phyloP scores from a whole-genome alignment of 2,329 filamentous ascomycete genomes.

The Fusarium stilboides region DNA sequence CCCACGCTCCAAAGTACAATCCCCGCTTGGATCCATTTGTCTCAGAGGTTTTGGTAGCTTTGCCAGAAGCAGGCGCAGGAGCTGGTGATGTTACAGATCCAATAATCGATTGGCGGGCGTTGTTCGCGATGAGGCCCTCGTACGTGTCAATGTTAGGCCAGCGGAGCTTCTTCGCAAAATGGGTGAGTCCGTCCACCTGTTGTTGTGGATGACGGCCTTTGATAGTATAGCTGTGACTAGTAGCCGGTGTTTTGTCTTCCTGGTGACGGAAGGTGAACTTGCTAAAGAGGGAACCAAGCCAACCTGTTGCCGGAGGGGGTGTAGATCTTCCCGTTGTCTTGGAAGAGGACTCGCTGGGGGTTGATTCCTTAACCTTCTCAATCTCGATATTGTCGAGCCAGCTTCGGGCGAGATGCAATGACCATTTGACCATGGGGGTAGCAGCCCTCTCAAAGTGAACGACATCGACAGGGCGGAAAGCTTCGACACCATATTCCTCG shows the following conservation, averaged over 20 bases:
- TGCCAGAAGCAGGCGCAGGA: slow-evolving; percentile 38
- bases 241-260: slow-evolving; percentile 54
- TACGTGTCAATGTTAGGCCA: slow-evolving; percentile 74
- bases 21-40: slow-evolving; percentile 57
- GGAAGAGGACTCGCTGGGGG: slow-evolving; percentile 5
- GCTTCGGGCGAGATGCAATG: slow-evolving; percentile 72
- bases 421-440: slow-evolving; percentile 76
- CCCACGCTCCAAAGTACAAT: slow-evolving; percentile 64
- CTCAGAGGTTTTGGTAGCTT: slow-evolving; percentile 51
- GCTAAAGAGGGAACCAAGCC: slow-evolving; percentile 72
- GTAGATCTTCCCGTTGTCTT: slow-evolving; percentile 24
- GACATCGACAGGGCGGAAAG: slow-evolving; percentile 69
- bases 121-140: slow-evolving; percentile 64
- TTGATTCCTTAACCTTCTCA: slow-evolving; percentile 59
- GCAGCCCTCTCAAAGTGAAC: slow-evolving; percentile 74
- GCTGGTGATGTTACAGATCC: slow-evolving; percentile 50
- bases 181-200: slow-evolving; percentile 73
- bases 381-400: slow-evolving; percentile 80
- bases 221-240: slow-evolving; percentile 63
- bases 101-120: slow-evolving; percentile 59
- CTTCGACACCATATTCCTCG: slow-evolving; percentile 68
- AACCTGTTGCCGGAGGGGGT: slow-evolving; percentile 51
- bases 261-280: slow-evolving; percentile 64
- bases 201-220: slow-evolving; percentile 69
- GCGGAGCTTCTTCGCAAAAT: slow-evolving; percentile 74